Evolutionary conservation across 164 flowering plant genomes (phyloP).

Genomic region (Dillenia turbinata): DNA sequence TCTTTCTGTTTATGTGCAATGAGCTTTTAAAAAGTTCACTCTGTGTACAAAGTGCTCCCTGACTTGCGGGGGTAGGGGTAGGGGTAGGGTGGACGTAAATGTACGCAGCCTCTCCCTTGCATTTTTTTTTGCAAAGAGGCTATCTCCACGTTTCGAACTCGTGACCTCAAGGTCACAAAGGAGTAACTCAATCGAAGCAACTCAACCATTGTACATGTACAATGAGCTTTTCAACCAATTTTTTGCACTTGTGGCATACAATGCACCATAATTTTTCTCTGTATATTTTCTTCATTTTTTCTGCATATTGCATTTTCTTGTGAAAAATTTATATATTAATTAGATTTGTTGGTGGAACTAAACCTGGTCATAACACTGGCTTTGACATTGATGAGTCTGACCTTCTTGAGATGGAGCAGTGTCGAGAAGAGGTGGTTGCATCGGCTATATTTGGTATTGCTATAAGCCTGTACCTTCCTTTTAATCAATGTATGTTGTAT

Average conservation of each 20-base stretch:
- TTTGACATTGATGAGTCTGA: conserved; percentile 84
- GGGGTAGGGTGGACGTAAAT: no score
- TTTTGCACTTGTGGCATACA: no score
- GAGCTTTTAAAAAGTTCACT: not conserved
- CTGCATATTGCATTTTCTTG: not conserved
- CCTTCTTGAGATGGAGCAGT: conserved; percentile 81
- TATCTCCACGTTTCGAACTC: no score
- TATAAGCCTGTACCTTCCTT: conserved; percentile 10
- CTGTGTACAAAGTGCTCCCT: no score
- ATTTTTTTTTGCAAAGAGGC: no score
- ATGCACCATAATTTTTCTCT: no score
- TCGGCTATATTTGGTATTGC: conserved; percentile 80
- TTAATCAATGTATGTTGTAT: conserved; percentile 1
- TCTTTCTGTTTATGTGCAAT: not conserved
- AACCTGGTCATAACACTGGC: conserved; percentile 86
- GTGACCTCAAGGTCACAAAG: no score
- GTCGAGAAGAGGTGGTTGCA: conserved; percentile 84
- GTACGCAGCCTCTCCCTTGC: no score
- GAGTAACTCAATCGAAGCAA: no score
- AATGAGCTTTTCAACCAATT: not conserved
- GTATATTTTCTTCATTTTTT: no score
- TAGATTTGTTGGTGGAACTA: conserved; percentile 81
- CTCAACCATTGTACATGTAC: no score
- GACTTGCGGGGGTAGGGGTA: no score
- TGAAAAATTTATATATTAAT: conserved; percentile 3